Evolutionary conservation across 257 asterid genomes (phyloP), one percentile per base, ranked within the genome.

Genomic region (Solanum virginianum): DNA sequence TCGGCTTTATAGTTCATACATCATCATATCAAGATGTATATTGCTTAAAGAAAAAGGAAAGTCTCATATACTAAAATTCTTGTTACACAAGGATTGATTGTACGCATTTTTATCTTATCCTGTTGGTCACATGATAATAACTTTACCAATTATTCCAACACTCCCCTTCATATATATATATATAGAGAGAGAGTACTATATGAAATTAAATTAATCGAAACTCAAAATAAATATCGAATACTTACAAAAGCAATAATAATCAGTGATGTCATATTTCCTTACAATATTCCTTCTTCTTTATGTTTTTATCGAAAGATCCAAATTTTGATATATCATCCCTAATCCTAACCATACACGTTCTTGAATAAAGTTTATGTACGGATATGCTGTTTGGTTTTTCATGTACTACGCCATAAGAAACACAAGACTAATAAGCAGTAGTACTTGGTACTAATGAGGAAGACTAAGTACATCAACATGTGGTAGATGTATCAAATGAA

Each of bases 221-320:
- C 5, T 8, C 16, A 18, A 70, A 17, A 70, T 39, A 70, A 70
- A 39, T 70, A 39, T 39, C 79, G 0, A 8, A 66, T 14, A 8
- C 22, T 4, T 32, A 8, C 0, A 68, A 68, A 32, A 39, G 43
- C 17, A 68, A 68, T 18, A 85, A 87, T 74, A 85, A 51, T 7
- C 49, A 26, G 51, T 84, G 88, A 87, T 85, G 84, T 85, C 84
- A 77, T 26, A 10, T 51, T 51, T 16, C 82, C 82, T 77, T 77
- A 77, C 43, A 77, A 53, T 68, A 74, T 81, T 81, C 80, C 36
- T 81, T n/a, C 59, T 74, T 84, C 81, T 75, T 81, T 60, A 12
- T 87, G 84, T 53, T 84, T 84, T 26, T 39, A 60, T 60, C 32
- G 22, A 51, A 49, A 62, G 81, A 74, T 82, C 29, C 29, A 16